Evolutionary conservation across 768 basidiomycete genomes (phyloP).

Genomic region (Hygrocybe punicea): DNA sequence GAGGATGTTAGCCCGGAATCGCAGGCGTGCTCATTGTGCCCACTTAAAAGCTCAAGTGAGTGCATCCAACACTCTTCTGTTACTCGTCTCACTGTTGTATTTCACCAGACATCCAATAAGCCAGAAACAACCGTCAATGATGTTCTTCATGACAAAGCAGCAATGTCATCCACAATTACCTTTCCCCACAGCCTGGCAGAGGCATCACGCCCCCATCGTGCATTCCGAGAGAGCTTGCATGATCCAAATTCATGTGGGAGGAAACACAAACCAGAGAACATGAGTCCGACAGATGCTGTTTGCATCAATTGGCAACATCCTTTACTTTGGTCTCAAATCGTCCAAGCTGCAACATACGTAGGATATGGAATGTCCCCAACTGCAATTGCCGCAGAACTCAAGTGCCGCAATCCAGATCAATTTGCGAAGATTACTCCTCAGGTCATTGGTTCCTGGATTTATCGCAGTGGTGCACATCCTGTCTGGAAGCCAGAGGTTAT

Average conservation of each 20-base stretch:
- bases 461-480: neutral
- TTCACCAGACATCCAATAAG: too few relatives aligned
- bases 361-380: neutral
- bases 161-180: too few relatives aligned
- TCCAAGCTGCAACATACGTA: neutral
- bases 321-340: slow-evolving; percentile 6
- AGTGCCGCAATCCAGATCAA: neutral
- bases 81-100: too few relatives aligned
- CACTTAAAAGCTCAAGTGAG: too few relatives aligned
- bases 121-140: too few relatives aligned
- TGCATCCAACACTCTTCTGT: too few relatives aligned
- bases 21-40: too few relatives aligned
- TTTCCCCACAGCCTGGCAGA: slow-evolving; percentile 9
- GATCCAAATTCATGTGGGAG: neutral
- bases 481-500: neutral
- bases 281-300: neutral
- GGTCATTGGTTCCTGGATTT: slow-evolving; percentile 12
- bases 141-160: too few relatives aligned
- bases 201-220: slow-evolving; percentile 9
- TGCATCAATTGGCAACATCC: slow-evolving; percentile 8
- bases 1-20: too few relatives aligned
- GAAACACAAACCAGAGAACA: slow-evolving; percentile 4
- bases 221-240: slow-evolving; percentile 6
- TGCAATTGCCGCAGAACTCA: neutral
- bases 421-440: slow-evolving; percentile 5